Evolutionary conservation across 306 rosid genomes (phyloP), one percentile per base, ranked within the genome.

Genomic region (Canavalia gladiata): DNA sequence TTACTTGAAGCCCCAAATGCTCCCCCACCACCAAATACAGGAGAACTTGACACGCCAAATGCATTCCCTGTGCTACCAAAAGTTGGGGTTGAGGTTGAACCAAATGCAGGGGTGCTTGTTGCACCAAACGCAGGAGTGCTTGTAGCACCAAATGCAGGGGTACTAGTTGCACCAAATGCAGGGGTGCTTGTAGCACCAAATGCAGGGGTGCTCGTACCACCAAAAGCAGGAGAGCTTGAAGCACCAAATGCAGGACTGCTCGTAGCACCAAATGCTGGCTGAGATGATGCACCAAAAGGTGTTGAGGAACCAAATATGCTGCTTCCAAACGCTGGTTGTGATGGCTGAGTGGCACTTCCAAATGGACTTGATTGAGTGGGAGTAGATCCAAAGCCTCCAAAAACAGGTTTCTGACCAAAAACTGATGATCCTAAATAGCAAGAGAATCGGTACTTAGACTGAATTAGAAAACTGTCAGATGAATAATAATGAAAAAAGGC

Each of bases 271-370:
- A 94, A 91, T 29, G 91, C 77, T 34, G 90, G 88, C 87, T 87
- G 97, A 56, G 84, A 70, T 55, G 95, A 55, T 55, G 86, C 94
- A 64, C 92, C 97, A 79, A 94, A 91, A 82, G 97, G 94, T 72
- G 95, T 84, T 72, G 97, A 83, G 58, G 97, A 87, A 80, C 97
- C 97, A 86, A 96, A 93, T 62, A 92, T 57, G 74, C 92, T 90
- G 86, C 91, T 90, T 55, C 99, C 99, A 73, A 95, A 94, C 58
- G 97, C 93, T 46, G 97, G 91, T 76, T 92, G 98, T 51, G 99
- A 90, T 60, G 87, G 90, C 72, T 92, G 98, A 45, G 80, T 45
- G 43, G 97, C 72, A 78, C 85, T 84, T 76, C 97, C 97, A 78
- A 94, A 96, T 59, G 97, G 91, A 84, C 87, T 92, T 76, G 95